phyloP scores from a whole-genome alignment of 2,329 filamentous ascomycete genomes.

The Arthrobotrys conoides region DNA sequence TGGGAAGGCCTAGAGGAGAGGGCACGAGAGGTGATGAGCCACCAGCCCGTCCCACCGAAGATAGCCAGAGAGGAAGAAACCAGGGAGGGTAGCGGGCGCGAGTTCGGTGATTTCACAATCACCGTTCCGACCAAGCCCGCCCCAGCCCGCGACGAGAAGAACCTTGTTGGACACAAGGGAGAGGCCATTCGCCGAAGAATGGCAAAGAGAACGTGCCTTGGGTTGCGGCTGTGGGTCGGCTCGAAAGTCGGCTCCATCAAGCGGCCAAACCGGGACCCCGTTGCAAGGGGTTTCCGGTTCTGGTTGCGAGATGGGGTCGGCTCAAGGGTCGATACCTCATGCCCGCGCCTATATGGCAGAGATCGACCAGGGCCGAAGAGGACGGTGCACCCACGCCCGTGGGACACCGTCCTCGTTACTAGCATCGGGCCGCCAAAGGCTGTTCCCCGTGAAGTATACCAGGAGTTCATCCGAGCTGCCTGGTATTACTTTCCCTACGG shows the following conservation, averaged over 20 bases:
- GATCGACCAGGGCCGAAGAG: background rate
- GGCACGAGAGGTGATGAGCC: background rate
- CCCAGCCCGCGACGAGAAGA: background rate
- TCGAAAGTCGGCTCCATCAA: background rate
- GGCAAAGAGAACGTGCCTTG: background rate
- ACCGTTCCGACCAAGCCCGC: slow-evolving; percentile 6
- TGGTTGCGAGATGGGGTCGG: background rate
- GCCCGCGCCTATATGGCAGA: background rate
- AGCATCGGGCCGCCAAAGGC: background rate
- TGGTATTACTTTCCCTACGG: slow-evolving; percentile 10
- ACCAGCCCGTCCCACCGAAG: background rate
- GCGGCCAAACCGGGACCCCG: background rate
- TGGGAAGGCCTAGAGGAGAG: slow-evolving; percentile 1
- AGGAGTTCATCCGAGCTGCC: slow-evolving; percentile 19
- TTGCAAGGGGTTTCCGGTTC: slow-evolving; percentile 9
- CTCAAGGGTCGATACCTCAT: background rate
- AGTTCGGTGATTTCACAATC: background rate
- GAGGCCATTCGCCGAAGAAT: background rate
- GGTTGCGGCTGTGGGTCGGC: slow-evolving; percentile 10
- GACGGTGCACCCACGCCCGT: slow-evolving; percentile 6
- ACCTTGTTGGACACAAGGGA: background rate
- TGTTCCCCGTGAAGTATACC: background rate
- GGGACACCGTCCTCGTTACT: background rate
- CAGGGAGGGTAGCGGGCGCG: background rate
- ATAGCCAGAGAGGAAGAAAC: background rate